Evolutionary conservation across 2,329 filamentous ascomycete species (phyloP), one percentile per base, ranked within the genome.

Genomic region (Aphanocladium album): DNA sequence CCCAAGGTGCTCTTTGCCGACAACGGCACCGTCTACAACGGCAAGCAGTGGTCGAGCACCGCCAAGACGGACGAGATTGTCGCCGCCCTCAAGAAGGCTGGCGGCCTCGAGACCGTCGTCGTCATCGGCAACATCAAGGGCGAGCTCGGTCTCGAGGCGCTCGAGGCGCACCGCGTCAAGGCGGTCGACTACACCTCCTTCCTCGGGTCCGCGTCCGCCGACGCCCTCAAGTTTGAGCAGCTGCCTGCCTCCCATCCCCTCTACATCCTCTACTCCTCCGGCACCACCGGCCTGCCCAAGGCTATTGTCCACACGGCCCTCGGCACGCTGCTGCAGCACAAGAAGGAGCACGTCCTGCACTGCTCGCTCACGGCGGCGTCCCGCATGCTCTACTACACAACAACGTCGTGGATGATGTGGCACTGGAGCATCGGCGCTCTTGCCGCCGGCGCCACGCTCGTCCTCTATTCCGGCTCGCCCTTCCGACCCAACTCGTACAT

Each of bases 321-420:
- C 14, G 95, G 95, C 7, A 97, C 93, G 0, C 79, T 99, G 7
- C 83, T 98, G 55, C 93, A 98, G 73, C 95, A 98, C 78, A 98
- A 98, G 76, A 99, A 99, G 72, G 95, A 98, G 72, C 93, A 96
- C 71, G 83, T 89, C 51, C 80, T 98, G 3, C 93, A 98, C 71
- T 90, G 89, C 72, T 91, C 92, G 23, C 86, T 99, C 64, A 80
- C 82, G 9, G 82, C 88, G 0, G 78, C 80, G 2, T 90, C 92
- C 46, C 83, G 88, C 21, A 81, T 97, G 70, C 90, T 97, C 73
- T 97, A 97, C 77, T 97, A 93, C 77, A 96, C 92, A 1, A 97
- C 93, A 3, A 92, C 89, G 12, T 96, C 91, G 0, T 97, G 93
- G 95, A 98, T 99, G 93, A 98, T 98, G 93, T 97, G 93, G 92